Evolutionary conservation across 2,329 filamentous ascomycete species (phyloP).

Genomic region (Lasiodiplodia citricola): DNA sequence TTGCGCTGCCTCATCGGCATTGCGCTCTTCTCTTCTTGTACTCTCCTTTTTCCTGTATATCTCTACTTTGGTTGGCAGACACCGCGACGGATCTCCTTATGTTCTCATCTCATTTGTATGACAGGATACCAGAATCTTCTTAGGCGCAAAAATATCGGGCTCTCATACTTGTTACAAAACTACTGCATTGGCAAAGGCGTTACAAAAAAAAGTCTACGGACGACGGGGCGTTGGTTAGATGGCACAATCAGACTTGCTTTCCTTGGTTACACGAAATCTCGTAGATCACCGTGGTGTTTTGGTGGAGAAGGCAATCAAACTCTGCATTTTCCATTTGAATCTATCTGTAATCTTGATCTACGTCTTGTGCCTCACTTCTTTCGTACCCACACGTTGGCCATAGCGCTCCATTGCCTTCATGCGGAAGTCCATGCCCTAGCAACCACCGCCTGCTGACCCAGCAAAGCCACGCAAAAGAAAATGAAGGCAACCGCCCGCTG

Average conservation of each 20-base stretch:
- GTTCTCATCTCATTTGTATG: slow-evolving; percentile 4
- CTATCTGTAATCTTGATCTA: neutral
- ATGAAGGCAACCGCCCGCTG: neutral
- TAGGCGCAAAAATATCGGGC: neutral
- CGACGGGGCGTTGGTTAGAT: neutral
- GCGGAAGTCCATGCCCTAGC: neutral
- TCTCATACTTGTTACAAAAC: neutral
- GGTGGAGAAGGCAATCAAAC: neutral
- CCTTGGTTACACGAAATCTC: neutral
- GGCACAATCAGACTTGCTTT: neutral
- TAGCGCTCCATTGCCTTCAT: neutral
- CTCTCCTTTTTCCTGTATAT: slow-evolving; percentile 7
- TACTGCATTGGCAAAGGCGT: slow-evolving; percentile 4
- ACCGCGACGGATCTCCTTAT: slow-evolving; percentile 13
- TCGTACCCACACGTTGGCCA: neutral
- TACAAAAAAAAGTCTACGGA: neutral
- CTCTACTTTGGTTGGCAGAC: neutral
- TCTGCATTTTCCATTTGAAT: neutral
- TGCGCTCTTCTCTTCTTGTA: neutral
- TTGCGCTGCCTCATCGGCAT: neutral
- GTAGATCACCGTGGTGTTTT: neutral
- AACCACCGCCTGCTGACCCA: neutral
- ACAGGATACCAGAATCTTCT: neutral
- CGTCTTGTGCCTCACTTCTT: neutral
- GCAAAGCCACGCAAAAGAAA: neutral